These are phyloP conservation scores for Stentor coeruleus DNA, from an alignment of 73 alveolate species.

Conservation along the genomic window DNA sequence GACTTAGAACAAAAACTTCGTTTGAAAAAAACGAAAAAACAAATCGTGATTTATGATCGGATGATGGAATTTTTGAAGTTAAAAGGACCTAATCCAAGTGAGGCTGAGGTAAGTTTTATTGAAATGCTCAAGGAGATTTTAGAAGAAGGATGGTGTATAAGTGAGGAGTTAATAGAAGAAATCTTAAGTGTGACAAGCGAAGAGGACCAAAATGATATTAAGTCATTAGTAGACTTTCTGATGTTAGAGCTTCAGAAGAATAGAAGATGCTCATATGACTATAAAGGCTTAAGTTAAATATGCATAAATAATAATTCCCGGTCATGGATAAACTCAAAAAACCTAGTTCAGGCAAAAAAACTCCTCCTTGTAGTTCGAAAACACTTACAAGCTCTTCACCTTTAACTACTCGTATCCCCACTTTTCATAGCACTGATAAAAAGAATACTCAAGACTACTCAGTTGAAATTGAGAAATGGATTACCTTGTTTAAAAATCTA, in stretches of 20 bases:
- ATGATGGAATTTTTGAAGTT: neutral
- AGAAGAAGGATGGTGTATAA: neutral
- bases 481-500: neutral
- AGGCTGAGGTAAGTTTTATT: neutral
- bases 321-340: neutral
- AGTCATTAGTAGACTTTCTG: too few species aligned
- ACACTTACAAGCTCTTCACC: neutral
- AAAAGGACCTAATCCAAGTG: neutral
- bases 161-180: neutral
- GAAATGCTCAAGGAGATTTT: neutral
- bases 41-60: neutral
- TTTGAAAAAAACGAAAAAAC: neutral
- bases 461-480: constrained; percentile 2
- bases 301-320: too few species aligned
- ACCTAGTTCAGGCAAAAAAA: neutral
- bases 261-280: too few species aligned
- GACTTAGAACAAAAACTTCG: neutral
- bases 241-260: too few species aligned
- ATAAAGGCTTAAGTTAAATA: too few species aligned
- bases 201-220: too few species aligned
- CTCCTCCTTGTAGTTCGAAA: constrained; percentile 1
- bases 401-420: neutral
- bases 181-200: too few species aligned
- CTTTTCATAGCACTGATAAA: neutral
- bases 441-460: constrained; percentile 20